Base-by-base conservation (phyloP, 2,329 filamentous ascomycete genomes). In the Fusarium compactum region DNA sequence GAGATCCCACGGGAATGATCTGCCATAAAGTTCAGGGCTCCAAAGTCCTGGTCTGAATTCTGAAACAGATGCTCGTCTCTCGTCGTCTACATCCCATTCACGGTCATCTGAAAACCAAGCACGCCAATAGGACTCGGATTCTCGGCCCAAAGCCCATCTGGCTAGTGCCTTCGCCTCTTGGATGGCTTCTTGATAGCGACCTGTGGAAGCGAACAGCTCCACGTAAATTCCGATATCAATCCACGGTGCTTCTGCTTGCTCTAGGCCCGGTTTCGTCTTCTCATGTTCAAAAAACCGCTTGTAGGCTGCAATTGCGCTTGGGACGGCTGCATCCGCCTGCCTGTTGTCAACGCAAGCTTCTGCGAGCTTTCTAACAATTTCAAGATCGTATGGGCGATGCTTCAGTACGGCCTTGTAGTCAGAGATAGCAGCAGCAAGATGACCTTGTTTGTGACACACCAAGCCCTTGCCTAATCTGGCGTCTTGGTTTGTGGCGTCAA, bases 181-280 rank as follows among this genome's bases (percentile, higher is more conserved):
- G 5, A 97, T 86, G 5, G 92, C 94, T 69, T 90, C 85, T 8
- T 84, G 80, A 73, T 90, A 91, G 57, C 88, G 85, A 40, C 86
- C 85, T 12, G 89, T 80, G 50, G 90, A 88, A 29, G 90, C 88
- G 65, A 95, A 90, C 20, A 98, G 85, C 75, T 98, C 94, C 41
- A 94, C 87, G 71, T 96, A 97, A 57, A 95, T 91, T 65, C 94
- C 92, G 44, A 97, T 84, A 78, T 98, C 92, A 56, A 91, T 90
- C 95, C 95, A 99, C 32, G 84, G 84, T 56, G 86, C 83, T 8
- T 80, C 77, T 15, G 76, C 77, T 40, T 78, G 44, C 78, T 80
- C 75, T 5, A 77, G 63, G 11, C 76, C 70, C 6, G 76, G 74
- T n/a, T 77, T 71, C 6, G 74, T 67, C 47, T 78, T 78, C 47